These are phyloP conservation scores for Cadophora malorum DNA, from an alignment of 2,329 filamentous ascomycete genomes.

Conservation along the genomic window DNA sequence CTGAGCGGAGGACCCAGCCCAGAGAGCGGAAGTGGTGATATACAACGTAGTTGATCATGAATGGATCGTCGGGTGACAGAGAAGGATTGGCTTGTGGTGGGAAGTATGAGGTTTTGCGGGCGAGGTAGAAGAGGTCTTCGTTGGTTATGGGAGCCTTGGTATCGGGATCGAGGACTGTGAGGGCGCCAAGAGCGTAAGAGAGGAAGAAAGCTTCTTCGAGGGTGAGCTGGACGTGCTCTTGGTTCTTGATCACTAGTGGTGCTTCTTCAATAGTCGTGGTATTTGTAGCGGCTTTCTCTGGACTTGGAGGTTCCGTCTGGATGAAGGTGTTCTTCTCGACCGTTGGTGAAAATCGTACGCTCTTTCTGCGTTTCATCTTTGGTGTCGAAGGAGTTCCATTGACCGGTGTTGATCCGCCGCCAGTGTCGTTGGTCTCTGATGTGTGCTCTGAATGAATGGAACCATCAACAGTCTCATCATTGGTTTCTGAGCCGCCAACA, in stretches of 20 bases:
- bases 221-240: constrained; percentile 92
- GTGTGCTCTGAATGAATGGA: constrained; percentile 35
- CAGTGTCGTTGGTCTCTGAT: constrained; percentile 22
- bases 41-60: constrained; percentile 84
- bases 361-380: constrained; percentile 60
- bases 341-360: constrained; percentile 72
- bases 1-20: constrained; percentile 91
- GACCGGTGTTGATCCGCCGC: constrained; percentile 26
- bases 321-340: constrained; percentile 70
- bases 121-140: constrained; percentile 67
- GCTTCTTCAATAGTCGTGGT: constrained; percentile 34
- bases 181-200: constrained; percentile 76
- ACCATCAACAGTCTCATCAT: constrained; percentile 30
- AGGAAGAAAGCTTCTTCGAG: constrained; percentile 94
- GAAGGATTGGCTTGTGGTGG: constrained; percentile 56
- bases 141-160: constrained; percentile 56
- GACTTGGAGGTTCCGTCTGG: constrained; percentile 51
- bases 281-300: constrained; percentile 30
- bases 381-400: constrained; percentile 31
- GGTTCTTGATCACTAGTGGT: constrained; percentile 51
- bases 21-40: constrained; percentile 97
- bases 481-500: constrained; percentile 33
- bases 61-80: constrained; percentile 78
- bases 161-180: constrained; percentile 64
- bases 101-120: constrained; percentile 73